Evolutionary conservation across 305 asterid genomes (phyloP).

Genomic region (Fraxinus floribunda): DNA sequence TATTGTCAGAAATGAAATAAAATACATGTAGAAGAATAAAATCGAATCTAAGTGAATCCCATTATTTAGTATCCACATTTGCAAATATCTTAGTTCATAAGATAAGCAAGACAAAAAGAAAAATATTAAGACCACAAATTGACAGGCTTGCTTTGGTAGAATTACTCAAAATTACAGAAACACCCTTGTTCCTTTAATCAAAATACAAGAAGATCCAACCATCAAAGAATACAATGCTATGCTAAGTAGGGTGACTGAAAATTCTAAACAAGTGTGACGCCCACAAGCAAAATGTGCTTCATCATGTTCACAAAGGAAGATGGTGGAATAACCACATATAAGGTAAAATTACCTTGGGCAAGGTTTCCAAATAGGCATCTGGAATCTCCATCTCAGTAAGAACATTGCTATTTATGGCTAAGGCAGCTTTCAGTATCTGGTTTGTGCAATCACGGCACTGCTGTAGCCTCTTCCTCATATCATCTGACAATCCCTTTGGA

Average conservation of each 20-base stretch:
- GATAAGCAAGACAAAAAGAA: not conserved
- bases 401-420: slow-evolving; percentile 84
- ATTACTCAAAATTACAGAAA: not conserved
- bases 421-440: slow-evolving; percentile 93
- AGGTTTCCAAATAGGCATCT: slow-evolving; percentile 61
- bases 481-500: slow-evolving; percentile 75
- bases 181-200: not conserved
- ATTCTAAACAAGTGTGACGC: not conserved
- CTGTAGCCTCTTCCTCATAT: slow-evolving; percentile 81
- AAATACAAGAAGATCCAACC: not conserved
- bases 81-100: not conserved
- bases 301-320: not conserved
- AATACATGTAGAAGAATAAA: not conserved
- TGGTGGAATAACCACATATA: not conserved
- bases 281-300: not conserved
- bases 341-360: slow-evolving; percentile 69
- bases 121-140: not conserved
- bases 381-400: slow-evolving; percentile 96
- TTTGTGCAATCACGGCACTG: slow-evolving; percentile 91
- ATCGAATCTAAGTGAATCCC: not conserved
- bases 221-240: not conserved
- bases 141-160: not conserved
- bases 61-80: not conserved
- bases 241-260: not conserved
- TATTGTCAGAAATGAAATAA: not conserved